Base-by-base conservation (phyloP, 371 early-diverging fungal genomes). In the Umbelopsis sp. region DNA sequence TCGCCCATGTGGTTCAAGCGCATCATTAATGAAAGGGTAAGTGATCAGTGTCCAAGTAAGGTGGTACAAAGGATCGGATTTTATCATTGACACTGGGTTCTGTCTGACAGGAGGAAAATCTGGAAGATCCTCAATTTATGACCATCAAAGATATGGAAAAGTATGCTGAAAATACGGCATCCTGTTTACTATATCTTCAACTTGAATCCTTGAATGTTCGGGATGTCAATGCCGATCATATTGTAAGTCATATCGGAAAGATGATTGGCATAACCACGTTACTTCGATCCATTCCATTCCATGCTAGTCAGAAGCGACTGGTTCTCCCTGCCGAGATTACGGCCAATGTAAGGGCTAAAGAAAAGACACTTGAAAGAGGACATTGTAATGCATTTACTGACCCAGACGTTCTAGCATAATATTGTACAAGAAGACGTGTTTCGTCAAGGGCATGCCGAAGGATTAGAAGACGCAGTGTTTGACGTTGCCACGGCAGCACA, bases 171-270 rank as follows among this genome's bases (percentile, higher is more conserved):
- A 91, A 94, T 70, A 94, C 97, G 0, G 89, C 90, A 24, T 92
- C 96, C 18, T 87, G 91, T 22, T 64, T 95, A 65, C 74, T 97
- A 41, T 96, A 97, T 75, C 82, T 96, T 52, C 93, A 95, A 63
- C 83, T 96, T 29, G 96, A 97, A 75, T 88, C 93, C 0, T 80
- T 95, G 10, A 94, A 95, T 7, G 80, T 97, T 35, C 83, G 87
- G 35, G 89, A 93, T 71, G 84, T 92, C 37, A 86, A 93, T 65
- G 92, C 94, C 0, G 97, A 97, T 78, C 96, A 97, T 79, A 92
- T 91, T 1, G 93, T 94, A 3, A 91, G 94, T 65, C 95, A 96
- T 73, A 82, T 96, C 50, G 97, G 97, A 35, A 94, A 97, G 70
- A 92, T 96, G 62, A 85, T 88, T 64, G 95, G 94, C 9, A 92